Base-by-base conservation (phyloP, 2,329 filamentous ascomycete genomes). In the Domatiomyces globalis region DNA sequence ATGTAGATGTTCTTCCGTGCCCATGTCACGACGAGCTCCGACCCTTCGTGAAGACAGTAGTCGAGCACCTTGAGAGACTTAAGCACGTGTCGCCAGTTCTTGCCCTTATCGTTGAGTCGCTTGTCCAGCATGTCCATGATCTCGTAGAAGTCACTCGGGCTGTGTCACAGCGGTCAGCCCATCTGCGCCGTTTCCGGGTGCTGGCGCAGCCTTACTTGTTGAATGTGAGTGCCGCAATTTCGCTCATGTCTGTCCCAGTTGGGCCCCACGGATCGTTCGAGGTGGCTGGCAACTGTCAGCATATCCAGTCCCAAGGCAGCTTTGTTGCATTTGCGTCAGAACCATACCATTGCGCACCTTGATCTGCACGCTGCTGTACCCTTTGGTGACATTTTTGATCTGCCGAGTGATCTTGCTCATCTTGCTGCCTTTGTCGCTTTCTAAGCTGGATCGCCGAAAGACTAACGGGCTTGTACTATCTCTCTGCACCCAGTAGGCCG, bases 101-200 rank as follows among this genome's bases (percentile, higher is more conserved):
- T 98, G 65, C 92, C 92, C 71, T 98, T 96, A 70, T 98, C 92
- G 63, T 98, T 98, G 64, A 98, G 74, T 60, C 92, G 84, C 75
- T 96, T 96, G 71, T 98, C 92, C 60, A 98, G 76, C 87, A 98
- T 98, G 68, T 98, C 92, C 84, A 98, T 95, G 63, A 98, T 95
- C 67, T 98, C 90, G 73, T 95, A 95, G 73, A 98, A 98, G 68
- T 96, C 92, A 69, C 85, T 90, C 36, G 88, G 89, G 65, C 90
- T 94, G 61, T 53, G 52, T 43, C 36, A 46, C 42, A 52, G 48
- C 12, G 19, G 51, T 59, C 25, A 60, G 56, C 46, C 43, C 27
- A n/a, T 36, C 15, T 12, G 20, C 12, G 27, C 19, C 29, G n/a
- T 45, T 18, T 6, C 10, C n/a, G 9, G 5, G 22, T 17, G 43